A percentile compares a stretch with the other conserved stretches of the same genome.
Evolutionary conservation across 768 basidiomycete genomes (phyloP).

Genomic region (Kondoa malvinella): DNA sequence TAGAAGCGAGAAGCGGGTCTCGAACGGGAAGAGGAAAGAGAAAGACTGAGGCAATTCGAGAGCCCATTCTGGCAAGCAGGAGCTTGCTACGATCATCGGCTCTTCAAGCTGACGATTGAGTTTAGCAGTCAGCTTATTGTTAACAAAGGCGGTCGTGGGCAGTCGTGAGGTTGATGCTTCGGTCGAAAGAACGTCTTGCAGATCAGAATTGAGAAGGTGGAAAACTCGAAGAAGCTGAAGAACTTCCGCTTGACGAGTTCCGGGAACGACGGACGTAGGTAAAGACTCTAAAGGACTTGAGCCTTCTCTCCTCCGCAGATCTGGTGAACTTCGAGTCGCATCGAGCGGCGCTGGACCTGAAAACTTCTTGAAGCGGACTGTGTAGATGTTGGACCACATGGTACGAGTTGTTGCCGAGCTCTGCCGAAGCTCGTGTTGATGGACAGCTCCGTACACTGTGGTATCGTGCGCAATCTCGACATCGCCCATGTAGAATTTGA

Average conservation of each 20-base stretch:
- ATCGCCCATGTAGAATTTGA: constrained; percentile 88
- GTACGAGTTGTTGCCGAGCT: constrained; percentile 6
- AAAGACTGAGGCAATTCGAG: constrained; percentile 87
- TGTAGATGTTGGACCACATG: constrained; percentile 70
- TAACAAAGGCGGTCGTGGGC: constrained; percentile 72
- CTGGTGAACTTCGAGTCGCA: constrained; percentile 11
- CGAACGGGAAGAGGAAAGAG: constrained; percentile 97
- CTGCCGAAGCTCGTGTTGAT: constrained; percentile 57
- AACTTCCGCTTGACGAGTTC: constrained; percentile 74
- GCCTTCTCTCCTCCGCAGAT: constrained; percentile 28
- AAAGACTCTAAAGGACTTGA: constrained; percentile 47
- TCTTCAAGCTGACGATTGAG: constrained; percentile 93
- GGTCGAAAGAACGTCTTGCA: not conserved
- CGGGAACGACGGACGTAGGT: constrained; percentile 64
- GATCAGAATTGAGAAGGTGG: constrained; percentile 57
- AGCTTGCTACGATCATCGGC: constrained; percentile 96
- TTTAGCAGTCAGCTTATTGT: constrained; percentile 95
- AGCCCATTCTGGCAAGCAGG: constrained; percentile 94
- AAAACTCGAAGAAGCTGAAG: constrained; percentile 74
- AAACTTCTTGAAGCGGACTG: constrained; percentile 84
- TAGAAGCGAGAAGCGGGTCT: constrained; percentile 88
- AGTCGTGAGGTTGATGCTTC: constrained; percentile 29
- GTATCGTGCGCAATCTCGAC: constrained; percentile 64
- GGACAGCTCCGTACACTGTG: constrained; percentile 91
- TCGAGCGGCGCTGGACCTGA: constrained; percentile 49